Conservation (phyloP, 2,329 filamentous ascomycete species). For the Trichoderma asperellum region DNA sequence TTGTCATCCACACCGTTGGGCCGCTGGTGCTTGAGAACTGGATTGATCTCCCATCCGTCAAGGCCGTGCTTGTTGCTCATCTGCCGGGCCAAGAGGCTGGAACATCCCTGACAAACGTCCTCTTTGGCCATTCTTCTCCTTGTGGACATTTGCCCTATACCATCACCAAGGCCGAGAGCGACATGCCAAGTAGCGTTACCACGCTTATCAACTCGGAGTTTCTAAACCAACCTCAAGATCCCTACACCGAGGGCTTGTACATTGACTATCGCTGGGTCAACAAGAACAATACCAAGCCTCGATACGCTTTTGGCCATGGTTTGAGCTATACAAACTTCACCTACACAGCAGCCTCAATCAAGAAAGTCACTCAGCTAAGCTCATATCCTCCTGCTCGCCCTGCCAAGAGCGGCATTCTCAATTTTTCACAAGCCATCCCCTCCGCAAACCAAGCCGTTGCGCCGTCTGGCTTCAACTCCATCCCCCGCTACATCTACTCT, state of each 20-base stretch:
- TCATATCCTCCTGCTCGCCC: slow-evolving; percentile 42
- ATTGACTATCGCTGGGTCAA: slow-evolving; percentile 92
- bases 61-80: slow-evolving; percentile 80
- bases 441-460: slow-evolving; percentile 59
- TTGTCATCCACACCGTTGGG: slow-evolving; percentile 84
- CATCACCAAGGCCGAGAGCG: slow-evolving; percentile 68
- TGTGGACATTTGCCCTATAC: slow-evolving; percentile 89
- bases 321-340: slow-evolving; percentile 79
- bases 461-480: slow-evolving; percentile 60
- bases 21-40: slow-evolving; percentile 80
- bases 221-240: slow-evolving; percentile 73
- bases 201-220: slow-evolving; percentile 52
- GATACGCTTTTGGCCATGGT: slow-evolving; percentile 85
- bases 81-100: slow-evolving; percentile 87
- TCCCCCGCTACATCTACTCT: slow-evolving; percentile 72
- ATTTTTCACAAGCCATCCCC: slow-evolving; percentile 57
- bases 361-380: slow-evolving; percentile 50
- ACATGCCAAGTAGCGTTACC: slow-evolving; percentile 68
- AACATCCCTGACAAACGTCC: slow-evolving; percentile 75
- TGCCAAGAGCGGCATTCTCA: slow-evolving; percentile 46
- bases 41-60: slow-evolving; percentile 76
- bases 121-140: slow-evolving; percentile 75
- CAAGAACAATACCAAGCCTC: slow-evolving; percentile 71
- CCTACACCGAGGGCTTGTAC: slow-evolving; percentile 81
- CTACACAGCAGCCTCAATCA: slow-evolving; percentile 56